A percentile compares a stretch with the other conserved stretches of the same genome.
These are phyloP conservation scores for Novymonas esmeraldas DNA, from an alignment of 208 protist species.

Conservation along the genomic window DNA sequence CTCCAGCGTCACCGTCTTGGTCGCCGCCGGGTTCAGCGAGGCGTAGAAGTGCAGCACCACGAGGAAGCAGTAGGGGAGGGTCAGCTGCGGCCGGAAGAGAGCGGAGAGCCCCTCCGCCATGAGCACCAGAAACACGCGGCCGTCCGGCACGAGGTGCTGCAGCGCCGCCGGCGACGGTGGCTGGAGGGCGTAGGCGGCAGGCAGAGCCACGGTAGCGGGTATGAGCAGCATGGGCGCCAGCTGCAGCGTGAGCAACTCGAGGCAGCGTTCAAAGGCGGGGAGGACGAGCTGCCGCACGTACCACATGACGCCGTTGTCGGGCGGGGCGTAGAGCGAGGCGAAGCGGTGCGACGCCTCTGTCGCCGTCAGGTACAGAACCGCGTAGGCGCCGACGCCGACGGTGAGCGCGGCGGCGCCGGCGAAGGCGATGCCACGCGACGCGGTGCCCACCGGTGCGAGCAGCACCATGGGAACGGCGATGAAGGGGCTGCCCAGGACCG, in stretches of 20 bases:
- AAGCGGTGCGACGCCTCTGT: conserved; percentile 18
- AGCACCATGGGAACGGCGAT: conserved; percentile 56
- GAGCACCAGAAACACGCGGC: conserved; percentile 43
- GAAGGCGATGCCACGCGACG: conserved; percentile 19
- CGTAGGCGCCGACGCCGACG: conserved; percentile 27
- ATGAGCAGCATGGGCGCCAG: conserved; percentile 55
- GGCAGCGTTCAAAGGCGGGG: conserved; percentile 48
- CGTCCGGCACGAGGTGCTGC: conserved; percentile 41
- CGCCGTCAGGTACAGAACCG: conserved; percentile 31
- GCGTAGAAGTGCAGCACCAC: conserved; percentile 66
- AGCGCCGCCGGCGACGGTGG: conserved; percentile 9
- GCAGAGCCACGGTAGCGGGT: conserved; percentile 33
- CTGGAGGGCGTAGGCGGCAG: conserved; percentile 18
- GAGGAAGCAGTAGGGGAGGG: conserved; percentile 50
- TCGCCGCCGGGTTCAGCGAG: conserved; percentile 40
- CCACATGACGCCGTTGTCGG: conserved; percentile 74
- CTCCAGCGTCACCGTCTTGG: conserved; percentile 27
- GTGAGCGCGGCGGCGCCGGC: conserved; percentile 9
- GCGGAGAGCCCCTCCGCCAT: conserved; percentile 55
- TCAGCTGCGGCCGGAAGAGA: conserved; percentile 46
- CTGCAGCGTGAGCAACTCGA: conserved; percentile 59
- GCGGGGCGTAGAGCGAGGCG: conserved; percentile 68
- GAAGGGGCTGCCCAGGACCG: conserved; percentile 49
- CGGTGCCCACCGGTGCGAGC: conserved; percentile 54
- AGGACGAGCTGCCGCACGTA: conserved; percentile 79